Evolutionary conservation across 768 basidiomycete species (phyloP).

Genomic region (Auricularia sp.): DNA sequence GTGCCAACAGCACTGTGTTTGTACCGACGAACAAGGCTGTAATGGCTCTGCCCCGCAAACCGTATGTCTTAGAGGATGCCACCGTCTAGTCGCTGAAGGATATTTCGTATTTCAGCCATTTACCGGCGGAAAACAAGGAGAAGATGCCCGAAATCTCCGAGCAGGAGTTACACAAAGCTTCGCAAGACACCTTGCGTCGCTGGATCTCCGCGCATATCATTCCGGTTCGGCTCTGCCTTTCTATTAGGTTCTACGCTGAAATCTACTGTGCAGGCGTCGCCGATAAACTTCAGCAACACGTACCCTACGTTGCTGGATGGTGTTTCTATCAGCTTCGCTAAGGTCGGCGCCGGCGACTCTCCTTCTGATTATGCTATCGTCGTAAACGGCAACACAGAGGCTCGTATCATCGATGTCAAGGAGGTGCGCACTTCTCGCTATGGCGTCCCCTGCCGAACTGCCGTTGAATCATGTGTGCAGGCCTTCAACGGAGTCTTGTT

Average conservation of each 20-base stretch:
- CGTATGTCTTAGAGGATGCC: conserved; percentile 33
- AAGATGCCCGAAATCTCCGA: conserved; percentile 47
- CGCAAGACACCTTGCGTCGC: conserved; percentile 57
- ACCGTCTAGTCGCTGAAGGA: background rate
- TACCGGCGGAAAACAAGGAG: conserved; percentile 10
- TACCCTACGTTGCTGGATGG: conserved; percentile 52
- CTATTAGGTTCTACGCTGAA: background rate
- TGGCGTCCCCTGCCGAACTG: background rate
- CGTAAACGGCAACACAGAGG: conserved; percentile 30
- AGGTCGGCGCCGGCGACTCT: background rate
- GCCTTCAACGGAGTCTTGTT: background rate
- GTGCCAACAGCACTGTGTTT: conserved; percentile 44
- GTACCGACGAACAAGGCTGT: conserved; percentile 85
- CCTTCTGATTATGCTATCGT: background rate
- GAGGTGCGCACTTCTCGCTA: conserved; percentile 33
- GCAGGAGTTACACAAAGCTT: conserved; percentile 48
- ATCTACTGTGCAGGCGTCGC: background rate
- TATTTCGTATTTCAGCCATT: conserved; percentile 13
- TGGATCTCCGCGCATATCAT: conserved; percentile 83
- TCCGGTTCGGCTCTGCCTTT: conserved; percentile 40
- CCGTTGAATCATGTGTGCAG: background rate
- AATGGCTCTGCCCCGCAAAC: conserved; percentile 69
- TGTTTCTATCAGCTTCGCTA: conserved; percentile 46
- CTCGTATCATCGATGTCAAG: conserved; percentile 47
- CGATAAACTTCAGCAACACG: conserved; percentile 12